phyloP scores from a whole-genome alignment of 257 asterid species.

The Solanum paucissectum region DNA sequence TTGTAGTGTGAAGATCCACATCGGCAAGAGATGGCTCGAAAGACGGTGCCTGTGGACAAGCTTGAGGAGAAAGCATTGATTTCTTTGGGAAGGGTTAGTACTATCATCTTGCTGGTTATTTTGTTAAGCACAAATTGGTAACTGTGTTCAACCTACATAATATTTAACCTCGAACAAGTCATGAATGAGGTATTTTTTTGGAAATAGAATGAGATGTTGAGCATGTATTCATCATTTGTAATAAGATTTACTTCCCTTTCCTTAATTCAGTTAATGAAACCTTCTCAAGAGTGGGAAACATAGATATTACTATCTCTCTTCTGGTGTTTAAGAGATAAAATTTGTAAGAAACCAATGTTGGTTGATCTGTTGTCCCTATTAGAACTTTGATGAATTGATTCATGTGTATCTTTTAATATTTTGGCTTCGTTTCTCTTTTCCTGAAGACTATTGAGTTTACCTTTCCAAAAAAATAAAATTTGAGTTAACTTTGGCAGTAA shows the following conservation, averaged over 20 bases:
- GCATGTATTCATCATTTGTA: neutral
- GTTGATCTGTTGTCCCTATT: neutral
- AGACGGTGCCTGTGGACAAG: slow-evolving; percentile 68
- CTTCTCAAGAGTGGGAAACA: neutral
- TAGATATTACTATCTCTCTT: neutral
- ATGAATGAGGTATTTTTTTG: neutral
- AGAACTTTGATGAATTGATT: neutral
- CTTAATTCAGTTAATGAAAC: neutral
- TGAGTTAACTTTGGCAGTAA: neutral
- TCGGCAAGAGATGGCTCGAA: slow-evolving; percentile 71
- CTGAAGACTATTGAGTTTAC: neutral
- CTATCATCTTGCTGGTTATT: slow-evolving; percentile 8
- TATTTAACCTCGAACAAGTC: neutral
- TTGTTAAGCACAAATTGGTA: neutral
- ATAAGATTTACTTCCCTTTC: neutral
- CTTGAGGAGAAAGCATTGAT: slow-evolving; percentile 89
- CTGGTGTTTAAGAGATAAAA: neutral
- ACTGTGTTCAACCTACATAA: neutral
- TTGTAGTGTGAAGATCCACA: slow-evolving; percentile 73
- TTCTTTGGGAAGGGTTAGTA: slow-evolving; percentile 79
- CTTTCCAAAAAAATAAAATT: neutral
- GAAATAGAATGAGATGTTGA: neutral
- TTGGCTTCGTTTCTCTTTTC: neutral
- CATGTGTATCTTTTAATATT: neutral
- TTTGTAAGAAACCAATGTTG: neutral